Conservation (phyloP, 495 filamentous ascomycete species). For the Podospora didyma region DNA sequence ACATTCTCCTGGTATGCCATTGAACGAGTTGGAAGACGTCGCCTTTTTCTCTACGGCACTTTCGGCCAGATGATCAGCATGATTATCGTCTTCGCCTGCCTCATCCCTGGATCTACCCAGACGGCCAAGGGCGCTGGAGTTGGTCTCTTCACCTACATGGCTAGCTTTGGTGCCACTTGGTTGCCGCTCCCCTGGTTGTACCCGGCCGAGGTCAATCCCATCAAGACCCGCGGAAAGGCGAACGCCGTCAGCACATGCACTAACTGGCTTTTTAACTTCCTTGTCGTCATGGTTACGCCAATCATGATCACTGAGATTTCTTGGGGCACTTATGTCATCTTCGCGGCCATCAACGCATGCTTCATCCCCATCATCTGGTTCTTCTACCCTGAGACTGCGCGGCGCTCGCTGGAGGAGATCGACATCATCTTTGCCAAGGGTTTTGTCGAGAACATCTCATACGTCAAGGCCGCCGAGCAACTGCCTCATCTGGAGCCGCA, state of each 20-base stretch:
- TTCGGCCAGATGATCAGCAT: conserved; percentile 67
- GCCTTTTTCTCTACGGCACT: conserved; percentile 66
- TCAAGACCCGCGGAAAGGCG: conserved; percentile 69
- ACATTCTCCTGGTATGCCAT: conserved; percentile 80
- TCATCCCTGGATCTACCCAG: conserved; percentile 54
- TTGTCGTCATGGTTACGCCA: conserved; percentile 77
- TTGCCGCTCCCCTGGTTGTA: conserved; percentile 66
- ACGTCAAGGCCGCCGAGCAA: conserved; percentile 66
- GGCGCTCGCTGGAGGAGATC: conserved; percentile 72
- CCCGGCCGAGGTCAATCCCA: conserved; percentile 67
- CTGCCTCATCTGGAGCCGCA: conserved; percentile 61
- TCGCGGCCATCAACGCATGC: conserved; percentile 62
- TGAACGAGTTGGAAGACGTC: conserved; percentile 67
- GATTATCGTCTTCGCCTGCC: conserved; percentile 68
- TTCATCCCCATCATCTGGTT: conserved; percentile 74
- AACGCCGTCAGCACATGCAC: conserved; percentile 72
- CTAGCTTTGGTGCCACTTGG: conserved; percentile 72
- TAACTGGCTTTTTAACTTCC: conserved; percentile 81
- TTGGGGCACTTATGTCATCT: conserved; percentile 80
- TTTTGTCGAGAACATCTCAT: conserved; percentile 67
- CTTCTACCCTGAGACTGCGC: conserved; percentile 71
- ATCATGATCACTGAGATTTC: conserved; percentile 63
- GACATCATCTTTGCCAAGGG: conserved; percentile 80
- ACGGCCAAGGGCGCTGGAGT: conserved; percentile 68
- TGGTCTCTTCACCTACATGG: conserved; percentile 77